Evolutionary conservation across 202 grass and related monocot species (phyloP), one percentile per base, ranked within the genome.

Genomic region (Hordeum pubiflorum): DNA sequence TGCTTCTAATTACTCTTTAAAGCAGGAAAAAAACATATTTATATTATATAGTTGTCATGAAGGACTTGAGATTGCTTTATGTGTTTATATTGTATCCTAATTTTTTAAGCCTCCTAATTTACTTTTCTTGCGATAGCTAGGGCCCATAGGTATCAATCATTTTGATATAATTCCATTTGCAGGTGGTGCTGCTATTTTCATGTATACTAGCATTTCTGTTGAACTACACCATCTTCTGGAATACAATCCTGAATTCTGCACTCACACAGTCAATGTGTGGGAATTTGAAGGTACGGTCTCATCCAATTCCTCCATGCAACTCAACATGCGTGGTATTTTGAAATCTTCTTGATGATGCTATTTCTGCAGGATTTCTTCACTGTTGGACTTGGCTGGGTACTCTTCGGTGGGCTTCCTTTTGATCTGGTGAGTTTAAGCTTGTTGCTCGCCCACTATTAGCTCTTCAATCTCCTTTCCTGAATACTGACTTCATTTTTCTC

Each of bases 381-480:
- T 5, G 85, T 97, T 69, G 94, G 95, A 75, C 63, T 98, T 83
- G 90, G 95, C 75, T 98, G 92, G 95, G 79, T 87, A 9, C 37
- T 98, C 36, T 98, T 98, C 74, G 92, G 92, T 3, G 95, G 95
- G 9, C 90, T 98, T 88, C 95, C 92, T 78, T 98, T 98, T 86
- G 90, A 93, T 89, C 63, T 87, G 74, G 91, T 92, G 69, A 86
- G 88, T 87, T 82, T 72, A 54, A 39, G 4, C 48, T 75, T 63
- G 3, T 65, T 80, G n/a, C 36, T 44, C 43, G 10, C 40, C n/a
- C 2, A 0, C 26, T 14, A 48, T 27, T 50, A 29, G 58, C 40
- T 75, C 32, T 20, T 21, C 18, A 67, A 13, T 15, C 13, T 52
- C 20, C 13, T 71, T 44, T 20, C 59, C 34, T 76, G 58, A 20